A percentile compares a stretch with the other conserved stretches of the same genome.
Evolutionary conservation across 2,329 filamentous ascomycete species (phyloP).

Genomic region (Beauveria sp.): DNA sequence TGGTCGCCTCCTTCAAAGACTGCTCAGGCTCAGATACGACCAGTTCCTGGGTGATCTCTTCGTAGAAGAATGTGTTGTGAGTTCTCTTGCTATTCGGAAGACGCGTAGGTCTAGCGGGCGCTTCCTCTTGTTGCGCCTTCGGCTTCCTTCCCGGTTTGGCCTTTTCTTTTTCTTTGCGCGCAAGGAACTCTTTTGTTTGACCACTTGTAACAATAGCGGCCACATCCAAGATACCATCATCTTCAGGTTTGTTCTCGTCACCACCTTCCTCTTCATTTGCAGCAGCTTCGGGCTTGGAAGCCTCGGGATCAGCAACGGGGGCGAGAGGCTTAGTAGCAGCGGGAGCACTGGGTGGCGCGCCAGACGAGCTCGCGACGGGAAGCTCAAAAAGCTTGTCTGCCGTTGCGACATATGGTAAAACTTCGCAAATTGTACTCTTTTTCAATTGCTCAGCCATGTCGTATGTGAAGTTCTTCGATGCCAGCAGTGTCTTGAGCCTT

Average conservation of each 20-base stretch:
- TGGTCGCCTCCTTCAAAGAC: slow-evolving; percentile 2
- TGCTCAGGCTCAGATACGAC: slow-evolving; percentile 31
- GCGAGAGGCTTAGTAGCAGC: slow-evolving; percentile 8
- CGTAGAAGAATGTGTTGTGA: slow-evolving; percentile 64
- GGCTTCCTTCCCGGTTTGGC: slow-evolving; percentile 47
- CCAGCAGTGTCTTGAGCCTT: slow-evolving; percentile 60
- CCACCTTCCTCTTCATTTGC: slow-evolving; percentile 25
- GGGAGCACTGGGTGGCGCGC: slow-evolving; percentile 22
- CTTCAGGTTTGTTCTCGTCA: slow-evolving; percentile 37
- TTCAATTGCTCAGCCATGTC: slow-evolving; percentile 67
- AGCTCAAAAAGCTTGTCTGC: slow-evolving; percentile 40
- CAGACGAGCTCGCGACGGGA: slow-evolving; percentile 27
- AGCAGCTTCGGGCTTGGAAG: not conserved
- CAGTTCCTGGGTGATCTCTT: slow-evolving; percentile 56
- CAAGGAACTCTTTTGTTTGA: slow-evolving; percentile 74
- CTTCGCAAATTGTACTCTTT: slow-evolving; percentile 58
- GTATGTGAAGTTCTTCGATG: slow-evolving; percentile 48
- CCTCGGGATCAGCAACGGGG: slow-evolving; percentile 15
- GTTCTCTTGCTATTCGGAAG: slow-evolving; percentile 67
- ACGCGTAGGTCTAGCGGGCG: slow-evolving; percentile 47
- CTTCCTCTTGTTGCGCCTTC: slow-evolving; percentile 51
- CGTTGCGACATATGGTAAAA: slow-evolving; percentile 48
- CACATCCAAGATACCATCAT: slow-evolving; percentile 74
- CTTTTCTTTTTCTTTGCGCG: slow-evolving; percentile 77
- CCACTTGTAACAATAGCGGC: slow-evolving; percentile 78